These are phyloP conservation scores for Colletotrichum destructivum DNA, from an alignment of 2,329 filamentous ascomycete genomes.

Conservation along the genomic window DNA sequence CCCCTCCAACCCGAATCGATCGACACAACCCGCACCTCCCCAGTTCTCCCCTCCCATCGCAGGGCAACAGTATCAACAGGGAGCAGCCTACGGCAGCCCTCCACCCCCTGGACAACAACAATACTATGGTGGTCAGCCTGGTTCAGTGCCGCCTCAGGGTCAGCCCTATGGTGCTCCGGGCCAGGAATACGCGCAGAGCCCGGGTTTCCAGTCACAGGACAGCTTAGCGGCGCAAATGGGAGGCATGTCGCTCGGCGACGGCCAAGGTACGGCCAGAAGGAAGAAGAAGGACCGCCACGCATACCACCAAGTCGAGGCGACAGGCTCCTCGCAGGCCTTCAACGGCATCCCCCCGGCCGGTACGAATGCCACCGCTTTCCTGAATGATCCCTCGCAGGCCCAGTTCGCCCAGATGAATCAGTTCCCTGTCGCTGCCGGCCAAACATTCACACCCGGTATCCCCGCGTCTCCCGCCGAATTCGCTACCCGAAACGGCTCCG, in stretches of 20 bases:
- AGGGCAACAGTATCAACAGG: conserved; percentile 68
- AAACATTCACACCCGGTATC: conserved; percentile 54
- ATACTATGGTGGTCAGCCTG: conserved; percentile 56
- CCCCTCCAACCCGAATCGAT: conserved; percentile 68
- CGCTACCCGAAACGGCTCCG: conserved; percentile 53
- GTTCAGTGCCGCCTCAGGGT: conserved; percentile 50
- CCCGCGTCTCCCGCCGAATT: conserved; percentile 46
- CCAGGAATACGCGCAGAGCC: conserved; percentile 50
- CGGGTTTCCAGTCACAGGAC: conserved; percentile 58
- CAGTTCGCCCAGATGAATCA: conserved; percentile 68
- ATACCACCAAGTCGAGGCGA: conserved; percentile 86
- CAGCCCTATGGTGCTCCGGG: conserved; percentile 48
- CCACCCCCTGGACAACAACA: conserved; percentile 57
- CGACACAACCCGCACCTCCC: conserved; percentile 64
- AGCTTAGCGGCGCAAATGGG: conserved; percentile 82
- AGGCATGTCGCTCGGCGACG: conserved; percentile 77
- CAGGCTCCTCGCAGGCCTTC: conserved; percentile 77
- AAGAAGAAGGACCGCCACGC: conserved; percentile 98
- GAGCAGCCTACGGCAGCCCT: conserved; percentile 55
- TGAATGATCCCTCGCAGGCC: conserved; percentile 50
- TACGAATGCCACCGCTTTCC: conserved; percentile 61
- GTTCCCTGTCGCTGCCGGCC: conserved; percentile 73
- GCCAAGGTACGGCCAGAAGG: conserved; percentile 69
- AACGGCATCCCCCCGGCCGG: conserved; percentile 76
- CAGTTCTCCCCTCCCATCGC: conserved; percentile 72